Base-by-base conservation (phyloP, 306 rosid species). In the Chamaecrista fasciculata region DNA sequence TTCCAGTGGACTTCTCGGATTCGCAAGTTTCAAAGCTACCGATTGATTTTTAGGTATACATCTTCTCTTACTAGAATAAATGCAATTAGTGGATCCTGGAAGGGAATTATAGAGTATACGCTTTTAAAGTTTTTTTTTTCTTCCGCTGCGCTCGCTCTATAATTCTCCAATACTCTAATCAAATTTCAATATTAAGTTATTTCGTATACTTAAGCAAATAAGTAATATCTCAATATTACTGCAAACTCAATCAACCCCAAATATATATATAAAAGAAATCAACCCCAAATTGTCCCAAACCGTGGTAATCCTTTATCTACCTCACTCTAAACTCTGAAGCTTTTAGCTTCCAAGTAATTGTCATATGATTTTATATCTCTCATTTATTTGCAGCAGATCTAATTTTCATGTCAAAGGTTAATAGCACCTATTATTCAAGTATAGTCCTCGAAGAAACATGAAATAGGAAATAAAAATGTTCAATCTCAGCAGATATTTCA, bases 241-340 rank as follows among this genome's bases (percentile, higher is more conserved):
- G 28, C 69, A 66, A 58, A 71, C 39, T 36, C 62, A 73, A 42
- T 48, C n/a, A n/a, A n/a, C n/a, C n/a, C n/a, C n/a, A n/a, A n/a
- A n/a, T n/a, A n/a, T n/a, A n/a, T n/a, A n/a, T n/a, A n/a, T n/a
- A n/a, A n/a, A n/a, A n/a, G n/a, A n/a, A 75, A 71, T 60, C 52
- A 63, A 44, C 55, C 28, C 66, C 70, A 12, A 68, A 81, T 12
- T 46, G 25, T 62, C 46, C 0, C 0, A 75, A 66, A 60, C 11
- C 73, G 64, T 47, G 56, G 11, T 4, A 42, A 43, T 21, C 37
- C 55, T 62, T 48, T 2, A 42, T 21, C 57, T 49, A 50, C 49
- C 28, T 34, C 44, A 8, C 14, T 6, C 26, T 3, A 33, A 53
- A 20, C 19, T 29, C 39, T 11, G 31, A 31, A 15, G 33, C 21